Evolutionary conservation across 257 asterid genomes (phyloP), one percentile per base, ranked within the genome.

Genomic region (Voacanga thouarsii): DNA sequence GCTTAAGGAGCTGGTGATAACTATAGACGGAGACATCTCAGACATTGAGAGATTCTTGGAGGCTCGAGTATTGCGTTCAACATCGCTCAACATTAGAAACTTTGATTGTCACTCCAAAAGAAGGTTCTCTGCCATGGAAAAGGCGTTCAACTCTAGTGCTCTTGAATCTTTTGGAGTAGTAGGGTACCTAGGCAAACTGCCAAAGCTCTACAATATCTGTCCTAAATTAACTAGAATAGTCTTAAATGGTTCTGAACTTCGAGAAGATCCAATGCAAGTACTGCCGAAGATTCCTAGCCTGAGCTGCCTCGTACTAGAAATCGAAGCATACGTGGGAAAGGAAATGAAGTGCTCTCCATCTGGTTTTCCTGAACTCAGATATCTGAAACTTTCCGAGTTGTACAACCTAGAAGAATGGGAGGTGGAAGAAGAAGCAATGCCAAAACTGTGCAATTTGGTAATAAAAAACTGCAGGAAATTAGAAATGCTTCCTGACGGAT

Each of bases 391-490:
- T 64, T 37, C 15, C 7, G 61, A 55, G 11, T 77, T 87, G 76
- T 57, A n/a, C 71, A 30, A 7, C 21, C 44, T 84, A 51, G 53
- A 77, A 73, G 26, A 19, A 5, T 51, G 84, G 80, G 50, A 2
- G 41, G 75, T 77, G 21, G 83, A 79, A 6, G 1, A 6, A 2
- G 55, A 5, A 37, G 82, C 83, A 44, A 59, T 87, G 88, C 86
- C 84, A 0, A 12, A 21, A 51, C 86, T 87, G 24, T 79, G 55
- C 7, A 55, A 26, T 77, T 73, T 83, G 47, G 24, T 16, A 45
- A 71, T 84, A 18, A 60, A 77, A 6, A 33, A 74, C 1, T 84
- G 83, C 47, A 14, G 24, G 12, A 16, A 37, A 4, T 50, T 80
- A 64, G 37, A 7, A 39, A 70, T 14, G 70, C 60, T 78, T 24